Conservation (phyloP, 2,329 filamentous ascomycete genomes). For the Pezicula rhizophila region DNA sequence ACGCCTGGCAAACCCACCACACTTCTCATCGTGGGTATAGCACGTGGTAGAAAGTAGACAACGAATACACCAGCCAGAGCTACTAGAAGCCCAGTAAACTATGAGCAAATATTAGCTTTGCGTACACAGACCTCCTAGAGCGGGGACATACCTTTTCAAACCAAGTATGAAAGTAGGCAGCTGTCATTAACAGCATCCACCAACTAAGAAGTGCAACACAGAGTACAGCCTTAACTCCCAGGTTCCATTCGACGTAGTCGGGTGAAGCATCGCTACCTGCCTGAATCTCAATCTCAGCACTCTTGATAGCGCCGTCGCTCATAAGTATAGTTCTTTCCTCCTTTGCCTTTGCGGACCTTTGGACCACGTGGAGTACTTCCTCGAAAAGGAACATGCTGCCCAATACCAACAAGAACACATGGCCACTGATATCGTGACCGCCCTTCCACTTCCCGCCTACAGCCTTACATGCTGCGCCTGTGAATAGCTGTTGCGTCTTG, state of each 20-base stretch:
- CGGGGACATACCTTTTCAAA: slow-evolving; percentile 72
- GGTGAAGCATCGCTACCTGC: slow-evolving; percentile 6
- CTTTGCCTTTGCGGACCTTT: slow-evolving; percentile 35
- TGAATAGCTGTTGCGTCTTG: slow-evolving; percentile 50
- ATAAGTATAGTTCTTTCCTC: slow-evolving; percentile 65
- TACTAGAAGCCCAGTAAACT: slow-evolving; percentile 44
- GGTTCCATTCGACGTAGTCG: slow-evolving; percentile 30
- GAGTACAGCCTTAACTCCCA: slow-evolving; percentile 50
- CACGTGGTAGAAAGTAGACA: slow-evolving; percentile 44
- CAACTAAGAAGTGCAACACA: slow-evolving; percentile 64
- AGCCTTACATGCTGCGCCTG: slow-evolving; percentile 74
- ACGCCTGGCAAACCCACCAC: slow-evolving; percentile 39
- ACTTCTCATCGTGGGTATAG: slow-evolving; percentile 34
- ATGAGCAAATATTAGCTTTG: slow-evolving; percentile 4
- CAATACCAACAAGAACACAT: slow-evolving; percentile 87
- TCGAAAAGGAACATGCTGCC: slow-evolving; percentile 76
- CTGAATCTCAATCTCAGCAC: slow-evolving; percentile 42
- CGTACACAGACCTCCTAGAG: not conserved
- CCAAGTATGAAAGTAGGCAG: slow-evolving; percentile 98
- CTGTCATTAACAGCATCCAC: slow-evolving; percentile 99
- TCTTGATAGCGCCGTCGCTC: slow-evolving; percentile 59
- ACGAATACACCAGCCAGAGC: slow-evolving; percentile 41
- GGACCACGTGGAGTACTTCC: slow-evolving; percentile 63
- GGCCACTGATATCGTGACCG: slow-evolving; percentile 94
- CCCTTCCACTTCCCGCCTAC: slow-evolving; percentile 81